These are phyloP conservation scores for Russula brevipes DNA, from an alignment of 768 basidiomycete species.

Conservation along the genomic window DNA sequence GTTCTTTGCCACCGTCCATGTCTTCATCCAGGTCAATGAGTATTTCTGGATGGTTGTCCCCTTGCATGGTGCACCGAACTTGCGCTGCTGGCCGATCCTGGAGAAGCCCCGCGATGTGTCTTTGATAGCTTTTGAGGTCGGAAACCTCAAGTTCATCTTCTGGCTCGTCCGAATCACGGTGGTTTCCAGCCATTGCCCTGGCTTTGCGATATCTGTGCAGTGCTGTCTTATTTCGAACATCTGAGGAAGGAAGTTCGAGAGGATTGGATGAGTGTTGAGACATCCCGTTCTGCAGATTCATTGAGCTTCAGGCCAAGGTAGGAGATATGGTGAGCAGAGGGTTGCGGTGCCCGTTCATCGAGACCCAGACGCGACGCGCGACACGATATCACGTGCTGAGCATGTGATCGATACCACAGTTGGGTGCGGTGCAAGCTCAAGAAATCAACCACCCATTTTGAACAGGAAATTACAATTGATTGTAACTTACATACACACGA, in stretches of 20 bases:
- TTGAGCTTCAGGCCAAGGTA: slow-evolving; percentile 23
- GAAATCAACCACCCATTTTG: not conserved
- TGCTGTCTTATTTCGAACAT: slow-evolving; percentile 46
- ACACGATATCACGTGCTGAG: slow-evolving; percentile 12
- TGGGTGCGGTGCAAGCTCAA: no score
- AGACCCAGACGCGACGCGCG: not conserved
- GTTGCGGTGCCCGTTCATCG: not conserved
- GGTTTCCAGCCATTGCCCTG: slow-evolving; percentile 31
- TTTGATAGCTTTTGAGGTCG: slow-evolving; percentile 45
- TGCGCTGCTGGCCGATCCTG: slow-evolving; percentile 26
- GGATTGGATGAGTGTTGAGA: slow-evolving; percentile 75
- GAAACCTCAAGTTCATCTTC: slow-evolving; percentile 36
- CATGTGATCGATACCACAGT: not conserved
- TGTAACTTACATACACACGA: no score
- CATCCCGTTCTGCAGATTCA: slow-evolving; percentile 40
- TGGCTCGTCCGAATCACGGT: slow-evolving; percentile 48
- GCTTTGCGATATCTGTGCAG: slow-evolving; percentile 37
- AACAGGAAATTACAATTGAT: no score
- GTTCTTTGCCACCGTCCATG: slow-evolving; percentile 48
- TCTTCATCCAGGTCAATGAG: slow-evolving; percentile 48
- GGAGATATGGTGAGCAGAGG: not conserved
- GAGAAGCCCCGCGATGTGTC: slow-evolving; percentile 46
- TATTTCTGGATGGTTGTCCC: slow-evolving; percentile 18
- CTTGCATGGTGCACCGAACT: slow-evolving; percentile 15
- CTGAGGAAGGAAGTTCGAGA: slow-evolving; percentile 60